Evolutionary conservation across 495 filamentous ascomycete species (phyloP).

Genomic region (Aspergillus funiculosus): DNA sequence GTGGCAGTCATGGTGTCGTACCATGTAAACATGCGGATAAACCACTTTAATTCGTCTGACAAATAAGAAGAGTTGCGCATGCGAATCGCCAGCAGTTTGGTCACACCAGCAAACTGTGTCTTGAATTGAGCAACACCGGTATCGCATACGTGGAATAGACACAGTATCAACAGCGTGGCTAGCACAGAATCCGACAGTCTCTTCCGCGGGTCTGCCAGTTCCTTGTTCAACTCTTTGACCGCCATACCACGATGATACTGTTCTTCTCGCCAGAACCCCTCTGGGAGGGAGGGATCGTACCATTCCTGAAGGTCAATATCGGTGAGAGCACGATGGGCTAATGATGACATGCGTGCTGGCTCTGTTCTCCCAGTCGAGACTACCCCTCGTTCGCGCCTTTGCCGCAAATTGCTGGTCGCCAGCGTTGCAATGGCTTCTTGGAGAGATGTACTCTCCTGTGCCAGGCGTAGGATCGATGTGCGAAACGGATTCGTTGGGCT

Average conservation of each 20-base stretch:
- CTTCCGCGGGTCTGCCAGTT: constrained; percentile 67
- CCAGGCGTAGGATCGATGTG: constrained; percentile 73
- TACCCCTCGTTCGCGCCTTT: constrained; percentile 40
- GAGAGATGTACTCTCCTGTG: constrained; percentile 69
- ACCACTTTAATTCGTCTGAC: constrained; percentile 73
- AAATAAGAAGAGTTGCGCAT: constrained; percentile 52
- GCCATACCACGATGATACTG: constrained; percentile 73
- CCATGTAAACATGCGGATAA: constrained; percentile 94
- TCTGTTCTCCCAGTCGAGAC: constrained; percentile 40
- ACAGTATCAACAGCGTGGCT: constrained; percentile 80
- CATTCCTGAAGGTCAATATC: constrained; percentile 34
- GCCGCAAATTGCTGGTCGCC: constrained; percentile 72
- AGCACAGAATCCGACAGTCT: constrained; percentile 81
- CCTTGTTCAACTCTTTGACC: constrained; percentile 74
- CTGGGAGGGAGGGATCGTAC: constrained; percentile 30
- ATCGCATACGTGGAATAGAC: constrained; percentile 90
- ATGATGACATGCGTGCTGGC: constrained; percentile 44
- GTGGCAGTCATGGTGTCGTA: constrained; percentile 91
- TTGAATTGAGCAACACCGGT: constrained; percentile 87
- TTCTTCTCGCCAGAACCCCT: constrained; percentile 58
- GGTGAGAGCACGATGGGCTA: constrained; percentile 45
- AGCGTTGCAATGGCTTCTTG: constrained; percentile 91
- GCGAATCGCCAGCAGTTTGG: constrained; percentile 81
- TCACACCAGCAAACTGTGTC: constrained; percentile 89
- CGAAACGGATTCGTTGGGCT: constrained; percentile 79